Percentiles rank a stretch among this genome's conserved stretches.
Conservation (phyloP, 257 asterid species). For the Solanum raphanifolium region DNA sequence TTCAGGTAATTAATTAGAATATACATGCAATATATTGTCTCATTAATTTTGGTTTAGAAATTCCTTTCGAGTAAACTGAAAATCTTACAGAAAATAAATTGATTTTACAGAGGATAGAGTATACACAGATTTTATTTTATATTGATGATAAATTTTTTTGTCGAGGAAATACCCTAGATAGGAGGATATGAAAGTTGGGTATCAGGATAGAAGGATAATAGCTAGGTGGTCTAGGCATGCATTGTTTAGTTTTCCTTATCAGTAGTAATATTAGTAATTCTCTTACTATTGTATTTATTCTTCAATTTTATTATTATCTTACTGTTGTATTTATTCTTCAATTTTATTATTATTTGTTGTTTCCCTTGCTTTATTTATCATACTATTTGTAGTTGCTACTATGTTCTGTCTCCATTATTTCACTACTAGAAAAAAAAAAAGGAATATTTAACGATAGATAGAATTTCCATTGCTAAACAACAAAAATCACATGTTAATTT, state of each 20-base stretch:
- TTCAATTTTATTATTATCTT: no score
- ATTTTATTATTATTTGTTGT: no score
- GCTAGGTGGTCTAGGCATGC: neutral
- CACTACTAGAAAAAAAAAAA: neutral
- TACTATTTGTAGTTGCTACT: neutral
- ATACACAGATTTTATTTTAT: neutral
- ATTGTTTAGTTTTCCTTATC: no score
- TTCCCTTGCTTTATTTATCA: neutral
- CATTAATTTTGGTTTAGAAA: neutral
- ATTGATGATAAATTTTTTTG: neutral
- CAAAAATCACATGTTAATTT: no score
- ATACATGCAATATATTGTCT: neutral
- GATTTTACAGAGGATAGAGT: neutral
- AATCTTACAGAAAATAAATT: no score
- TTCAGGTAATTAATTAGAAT: constrained; percentile 39
- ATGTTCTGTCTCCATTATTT: neutral
- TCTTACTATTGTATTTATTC: neutral
- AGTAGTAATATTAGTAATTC: neutral
- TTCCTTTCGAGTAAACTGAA: no score
- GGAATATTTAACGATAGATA: no score
- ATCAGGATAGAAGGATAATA: neutral
- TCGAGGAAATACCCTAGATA: neutral
- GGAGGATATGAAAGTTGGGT: neutral
- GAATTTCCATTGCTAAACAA: neutral
- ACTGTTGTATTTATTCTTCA: no score